Conservation (phyloP, 331 rosid genomes). For the Quercus lobata region DNA sequence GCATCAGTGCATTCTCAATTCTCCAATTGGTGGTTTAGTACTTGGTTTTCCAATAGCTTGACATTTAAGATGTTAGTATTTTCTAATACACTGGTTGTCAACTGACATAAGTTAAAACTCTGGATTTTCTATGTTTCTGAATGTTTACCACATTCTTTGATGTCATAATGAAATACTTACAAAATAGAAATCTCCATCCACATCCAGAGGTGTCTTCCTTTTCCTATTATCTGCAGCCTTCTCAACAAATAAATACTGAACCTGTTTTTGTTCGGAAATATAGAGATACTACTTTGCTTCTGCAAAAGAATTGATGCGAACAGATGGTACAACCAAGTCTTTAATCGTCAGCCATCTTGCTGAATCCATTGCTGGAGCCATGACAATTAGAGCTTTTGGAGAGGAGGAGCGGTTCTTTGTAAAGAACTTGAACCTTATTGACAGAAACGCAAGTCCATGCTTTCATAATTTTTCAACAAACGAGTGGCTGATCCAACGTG, state of each 20-base stretch:
- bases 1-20: not conserved
- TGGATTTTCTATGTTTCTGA: not conserved
- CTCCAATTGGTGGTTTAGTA: not conserved
- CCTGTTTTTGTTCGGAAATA: not conserved
- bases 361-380: not conserved
- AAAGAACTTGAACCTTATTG: not conserved
- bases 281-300: not conserved
- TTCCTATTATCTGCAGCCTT: not conserved
- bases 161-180: not conserved
- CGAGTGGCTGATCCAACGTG: not conserved
- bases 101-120: not conserved
- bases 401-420: not conserved
- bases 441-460: not conserved
- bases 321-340: not conserved
- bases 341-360: not conserved
- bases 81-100: not conserved
- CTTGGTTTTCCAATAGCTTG: too few relatives aligned
- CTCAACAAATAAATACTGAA: not conserved
- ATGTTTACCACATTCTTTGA: not conserved
- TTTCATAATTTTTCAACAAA: not conserved
- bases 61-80: too few relatives aligned
- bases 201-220: too few relatives aligned
- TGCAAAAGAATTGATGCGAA: conserved; percentile 5
- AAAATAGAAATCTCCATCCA: too few relatives aligned
- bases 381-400: conserved; percentile 2